These are phyloP conservation scores for Neonectria faginata DNA, from an alignment of 2,329 filamentous ascomycete genomes.

Conservation along the genomic window DNA sequence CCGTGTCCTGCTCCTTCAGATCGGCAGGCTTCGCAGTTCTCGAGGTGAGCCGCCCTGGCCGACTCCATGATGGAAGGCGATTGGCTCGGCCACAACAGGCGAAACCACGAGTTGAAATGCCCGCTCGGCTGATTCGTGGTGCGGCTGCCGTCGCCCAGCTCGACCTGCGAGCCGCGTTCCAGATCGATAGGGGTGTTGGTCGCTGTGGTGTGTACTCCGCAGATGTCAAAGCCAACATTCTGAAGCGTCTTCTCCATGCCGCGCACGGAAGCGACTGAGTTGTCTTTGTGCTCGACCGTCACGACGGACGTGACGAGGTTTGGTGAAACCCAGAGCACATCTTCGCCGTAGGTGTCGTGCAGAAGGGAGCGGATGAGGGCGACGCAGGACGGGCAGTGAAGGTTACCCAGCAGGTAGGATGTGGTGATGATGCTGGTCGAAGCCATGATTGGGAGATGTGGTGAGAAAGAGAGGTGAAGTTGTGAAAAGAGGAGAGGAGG, in stretches of 20 bases:
- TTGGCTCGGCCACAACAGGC: constrained; percentile 46
- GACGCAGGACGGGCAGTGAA: constrained; percentile 84
- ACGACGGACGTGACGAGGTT: constrained; percentile 79
- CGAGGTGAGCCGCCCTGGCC: constrained; percentile 49
- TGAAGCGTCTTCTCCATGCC: constrained; percentile 62
- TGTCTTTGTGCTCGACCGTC: constrained; percentile 66
- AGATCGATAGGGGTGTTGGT: constrained; percentile 48
- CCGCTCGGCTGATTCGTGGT: constrained; percentile 35
- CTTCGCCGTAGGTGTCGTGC: constrained; percentile 58
- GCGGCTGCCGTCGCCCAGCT: constrained; percentile 41
- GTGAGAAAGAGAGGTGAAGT: constrained; percentile 15
- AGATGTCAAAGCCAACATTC: constrained; percentile 69
- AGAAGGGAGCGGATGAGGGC: constrained; percentile 72
- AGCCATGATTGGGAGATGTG: constrained; percentile 43
- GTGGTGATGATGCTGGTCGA: constrained; percentile 58
- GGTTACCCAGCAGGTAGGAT: constrained; percentile 76
- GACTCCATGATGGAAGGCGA: constrained; percentile 41
- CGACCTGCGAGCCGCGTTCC: constrained; percentile 38
- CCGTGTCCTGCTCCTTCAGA: constrained; percentile 21
- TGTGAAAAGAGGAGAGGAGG: constrained; percentile 8
- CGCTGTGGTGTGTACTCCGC: constrained; percentile 58
- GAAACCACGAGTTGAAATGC: constrained; percentile 48
- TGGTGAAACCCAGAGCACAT: constrained; percentile 70
- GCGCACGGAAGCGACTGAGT: constrained; percentile 56
- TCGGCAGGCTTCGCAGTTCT: constrained; percentile 54